A percentile compares a stretch with the other conserved stretches of the same genome.
These are phyloP conservation scores for Pilobolus umbonatus DNA, from an alignment of 192 early-diverging fungal genomes.

Conservation along the genomic window DNA sequence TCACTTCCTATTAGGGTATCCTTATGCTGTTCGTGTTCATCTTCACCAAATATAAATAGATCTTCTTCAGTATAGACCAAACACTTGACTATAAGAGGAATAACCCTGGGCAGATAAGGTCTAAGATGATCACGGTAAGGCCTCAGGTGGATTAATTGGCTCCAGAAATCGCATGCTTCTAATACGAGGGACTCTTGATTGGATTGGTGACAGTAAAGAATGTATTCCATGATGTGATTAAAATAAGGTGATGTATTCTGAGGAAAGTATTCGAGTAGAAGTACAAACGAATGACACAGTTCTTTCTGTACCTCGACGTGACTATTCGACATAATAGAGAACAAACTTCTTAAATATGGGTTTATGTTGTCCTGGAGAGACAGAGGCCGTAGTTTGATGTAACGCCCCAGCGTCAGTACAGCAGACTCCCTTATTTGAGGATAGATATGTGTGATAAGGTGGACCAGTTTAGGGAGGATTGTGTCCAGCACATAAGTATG, in stretches of 20 bases:
- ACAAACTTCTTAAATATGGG: constrained; percentile 69
- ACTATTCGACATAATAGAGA: constrained; percentile 71
- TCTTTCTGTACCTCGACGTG: constrained; percentile 79
- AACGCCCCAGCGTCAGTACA: constrained; percentile 81
- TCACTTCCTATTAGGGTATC: constrained; percentile 1
- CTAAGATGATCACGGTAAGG: constrained; percentile 62
- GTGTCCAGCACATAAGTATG: constrained; percentile 66
- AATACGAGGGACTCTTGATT: constrained; percentile 80
- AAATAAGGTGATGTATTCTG: constrained; percentile 82
- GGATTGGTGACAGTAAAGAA: constrained; percentile 88
- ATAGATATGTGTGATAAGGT: constrained; percentile 70
- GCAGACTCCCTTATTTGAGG: constrained; percentile 72
- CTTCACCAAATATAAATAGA: constrained; percentile 61
- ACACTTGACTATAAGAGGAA: constrained; percentile 85
- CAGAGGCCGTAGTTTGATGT: constrained; percentile 69
- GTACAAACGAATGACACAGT: constrained; percentile 92
- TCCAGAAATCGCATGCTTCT: constrained; percentile 99
- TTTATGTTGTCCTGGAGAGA: constrained; percentile 61
- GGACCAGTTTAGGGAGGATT: constrained; percentile 86
- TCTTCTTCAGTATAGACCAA: constrained; percentile 97
- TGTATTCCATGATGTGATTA: constrained; percentile 84
- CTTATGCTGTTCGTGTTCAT: constrained; percentile 69
- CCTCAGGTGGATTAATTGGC: constrained; percentile 85
- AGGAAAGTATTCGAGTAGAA: constrained; percentile 79
- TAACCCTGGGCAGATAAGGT: constrained; percentile 64